A percentile compares a stretch with the other conserved stretches of the same genome.
phyloP scores from a whole-genome alignment of 768 basidiomycete genomes.

The Pulveroboletus sp. region DNA sequence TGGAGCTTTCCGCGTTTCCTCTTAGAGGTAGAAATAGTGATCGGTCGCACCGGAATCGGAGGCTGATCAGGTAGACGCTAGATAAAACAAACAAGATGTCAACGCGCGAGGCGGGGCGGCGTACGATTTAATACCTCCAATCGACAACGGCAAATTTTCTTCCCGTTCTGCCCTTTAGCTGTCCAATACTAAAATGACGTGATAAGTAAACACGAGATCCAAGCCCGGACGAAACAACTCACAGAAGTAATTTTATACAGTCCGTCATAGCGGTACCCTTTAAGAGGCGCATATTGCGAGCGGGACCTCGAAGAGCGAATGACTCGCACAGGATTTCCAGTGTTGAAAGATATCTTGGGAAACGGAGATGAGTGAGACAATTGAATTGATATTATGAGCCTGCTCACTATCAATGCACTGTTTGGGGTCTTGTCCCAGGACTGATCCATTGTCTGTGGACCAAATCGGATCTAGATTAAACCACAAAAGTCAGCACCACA shows the following conservation, averaged over 20 bases:
- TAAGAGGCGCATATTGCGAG: constrained; percentile 26
- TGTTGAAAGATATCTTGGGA: constrained; percentile 21
- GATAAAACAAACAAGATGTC: background rate
- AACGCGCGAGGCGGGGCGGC: too few relatives aligned
- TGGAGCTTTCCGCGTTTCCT: background rate
- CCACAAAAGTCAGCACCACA: background rate
- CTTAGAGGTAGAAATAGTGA: background rate
- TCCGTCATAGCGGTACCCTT: constrained; percentile 31
- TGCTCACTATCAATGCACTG: constrained; percentile 18
- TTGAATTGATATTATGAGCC: too few relatives aligned
- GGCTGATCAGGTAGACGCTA: constrained; percentile 29
- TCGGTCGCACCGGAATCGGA: constrained; percentile 12
- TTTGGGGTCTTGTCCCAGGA: constrained; percentile 16
- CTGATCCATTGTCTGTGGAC: constrained; percentile 24
- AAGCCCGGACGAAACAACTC: background rate
- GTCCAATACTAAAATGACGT: constrained; percentile 19
- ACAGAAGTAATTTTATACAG: constrained; percentile 26
- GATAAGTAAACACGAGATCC: background rate
- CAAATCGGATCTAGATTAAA: constrained; percentile 11
- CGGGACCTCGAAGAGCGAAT: constrained; percentile 18
- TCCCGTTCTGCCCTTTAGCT: constrained; percentile 9
- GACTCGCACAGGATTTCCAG: constrained; percentile 23
- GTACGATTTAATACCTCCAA: constrained; percentile 17
- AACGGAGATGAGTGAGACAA: too few relatives aligned
- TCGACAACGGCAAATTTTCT: constrained; percentile 24